Percentiles rank a stretch among this genome's conserved stretches.
These are phyloP conservation scores for Anthoceros angustus DNA, from an alignment of 225 moss, liverwort and hornwort genomes.

Conservation along the genomic window DNA sequence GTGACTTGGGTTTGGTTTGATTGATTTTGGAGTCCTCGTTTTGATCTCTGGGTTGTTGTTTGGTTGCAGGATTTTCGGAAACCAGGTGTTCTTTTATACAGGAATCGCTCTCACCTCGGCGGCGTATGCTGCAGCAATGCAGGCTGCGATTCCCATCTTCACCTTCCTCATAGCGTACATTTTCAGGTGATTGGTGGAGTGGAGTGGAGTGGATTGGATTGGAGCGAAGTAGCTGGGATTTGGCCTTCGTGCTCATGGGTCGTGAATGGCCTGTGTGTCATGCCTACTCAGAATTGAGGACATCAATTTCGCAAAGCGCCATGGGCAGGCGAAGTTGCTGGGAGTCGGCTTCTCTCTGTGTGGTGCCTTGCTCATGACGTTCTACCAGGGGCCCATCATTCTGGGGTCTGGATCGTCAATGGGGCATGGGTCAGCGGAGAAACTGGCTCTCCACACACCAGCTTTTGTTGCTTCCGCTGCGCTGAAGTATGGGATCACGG, in stretches of 20 bases:
- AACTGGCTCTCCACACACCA: slow-evolving; percentile 18
- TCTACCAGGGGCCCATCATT: slow-evolving; percentile 30
- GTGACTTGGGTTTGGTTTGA: neutral
- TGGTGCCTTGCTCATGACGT: slow-evolving; percentile 40
- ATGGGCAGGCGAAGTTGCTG: slow-evolving; percentile 32
- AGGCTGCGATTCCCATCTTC: slow-evolving; percentile 48
- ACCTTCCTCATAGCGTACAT: slow-evolving; percentile 29
- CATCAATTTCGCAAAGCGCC: slow-evolving; percentile 31
- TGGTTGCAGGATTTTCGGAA: slow-evolving; percentile 38
- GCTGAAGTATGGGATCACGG: neutral
- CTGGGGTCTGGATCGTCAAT: slow-evolving; percentile 11
- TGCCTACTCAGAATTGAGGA: slow-evolving; percentile 25
- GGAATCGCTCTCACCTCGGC: slow-evolving; percentile 38
- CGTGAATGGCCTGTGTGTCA: neutral
- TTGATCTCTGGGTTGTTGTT: neutral
- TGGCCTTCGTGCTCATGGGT: neutral
- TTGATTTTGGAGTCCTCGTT: neutral
- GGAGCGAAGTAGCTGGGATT: neutral
- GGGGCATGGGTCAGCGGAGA: neutral
- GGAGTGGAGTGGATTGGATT: too few species aligned
- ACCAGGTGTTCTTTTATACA: slow-evolving; percentile 37
- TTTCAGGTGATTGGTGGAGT: slow-evolving; percentile 15
- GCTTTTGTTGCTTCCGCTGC: slow-evolving; percentile 12
- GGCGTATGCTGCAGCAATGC: slow-evolving; percentile 42
- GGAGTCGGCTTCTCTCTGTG: slow-evolving; percentile 29